Evolutionary conservation across 768 basidiomycete genomes (phyloP).

Genomic region (Phylloporus rhodoxanthus): DNA sequence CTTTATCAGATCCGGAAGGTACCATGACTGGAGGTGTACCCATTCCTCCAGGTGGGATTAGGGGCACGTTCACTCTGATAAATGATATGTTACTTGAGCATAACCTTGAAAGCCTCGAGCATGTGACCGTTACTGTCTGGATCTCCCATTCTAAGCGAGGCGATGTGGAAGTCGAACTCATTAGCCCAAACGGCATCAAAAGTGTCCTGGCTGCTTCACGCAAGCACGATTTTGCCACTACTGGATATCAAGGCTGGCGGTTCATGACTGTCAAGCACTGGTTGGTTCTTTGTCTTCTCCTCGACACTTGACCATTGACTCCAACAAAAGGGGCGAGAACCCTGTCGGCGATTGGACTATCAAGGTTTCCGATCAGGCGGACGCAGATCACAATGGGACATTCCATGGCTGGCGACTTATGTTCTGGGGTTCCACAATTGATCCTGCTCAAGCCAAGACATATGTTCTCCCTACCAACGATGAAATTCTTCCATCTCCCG

Average conservation of each 20-base stretch:
- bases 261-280: slow-evolving; percentile 99
- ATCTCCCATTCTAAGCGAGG: slow-evolving; percentile 83
- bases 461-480: slow-evolving; percentile 57
- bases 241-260: slow-evolving; percentile 91
- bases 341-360: slow-evolving; percentile 89
- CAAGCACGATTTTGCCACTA: slow-evolving; percentile 51
- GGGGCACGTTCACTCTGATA: slow-evolving; percentile 60
- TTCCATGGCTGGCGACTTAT: slow-evolving; percentile 92
- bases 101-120: slow-evolving; percentile 88
- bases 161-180: slow-evolving; percentile 87
- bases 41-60: slow-evolving; percentile 62
- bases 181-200: slow-evolving; percentile 78
- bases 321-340: slow-evolving; percentile 73
- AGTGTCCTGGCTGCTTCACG: slow-evolving; percentile 79
- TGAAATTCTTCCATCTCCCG: slow-evolving; percentile 43
- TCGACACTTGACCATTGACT: slow-evolving; percentile 12
- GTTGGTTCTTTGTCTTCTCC: slow-evolving; percentile 36
- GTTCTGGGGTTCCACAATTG: slow-evolving; percentile 85
- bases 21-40: slow-evolving; percentile 57
- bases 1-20: slow-evolving; percentile 40
- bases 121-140: slow-evolving; percentile 89
- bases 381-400: slow-evolving; percentile 48
- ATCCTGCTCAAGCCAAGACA: slow-evolving; percentile 56
- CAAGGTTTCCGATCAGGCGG: slow-evolving; percentile 73
- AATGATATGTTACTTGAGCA: slow-evolving; percentile 57